A percentile compares a stretch with the other conserved stretches of the same genome.
These are phyloP conservation scores for Chrysoporthe cubensis DNA, from an alignment of 2,329 filamentous ascomycete genomes.

Conservation along the genomic window DNA sequence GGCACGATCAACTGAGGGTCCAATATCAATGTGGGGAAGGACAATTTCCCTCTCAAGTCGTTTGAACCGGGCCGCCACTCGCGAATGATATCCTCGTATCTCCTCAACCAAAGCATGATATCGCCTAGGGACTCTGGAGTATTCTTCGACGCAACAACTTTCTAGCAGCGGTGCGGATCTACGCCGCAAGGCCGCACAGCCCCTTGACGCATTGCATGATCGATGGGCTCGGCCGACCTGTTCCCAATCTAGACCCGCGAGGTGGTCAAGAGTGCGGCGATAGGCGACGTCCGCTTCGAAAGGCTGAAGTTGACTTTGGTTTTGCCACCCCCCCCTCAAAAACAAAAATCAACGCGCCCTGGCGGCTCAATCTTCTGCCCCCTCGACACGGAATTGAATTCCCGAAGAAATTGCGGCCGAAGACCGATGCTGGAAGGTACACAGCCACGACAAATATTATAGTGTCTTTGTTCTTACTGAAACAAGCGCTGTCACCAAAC, in stretches of 20 bases:
- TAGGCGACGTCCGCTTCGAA: no score
- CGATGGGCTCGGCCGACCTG: neutral
- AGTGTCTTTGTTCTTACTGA: neutral
- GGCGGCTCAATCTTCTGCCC: neutral
- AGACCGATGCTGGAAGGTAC: neutral
- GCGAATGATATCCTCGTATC: neutral
- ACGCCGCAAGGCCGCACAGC: neutral
- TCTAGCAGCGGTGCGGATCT: neutral
- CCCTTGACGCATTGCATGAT: neutral
- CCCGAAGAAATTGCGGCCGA: neutral
- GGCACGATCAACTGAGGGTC: neutral
- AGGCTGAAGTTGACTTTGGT: neutral
- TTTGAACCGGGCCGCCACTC: neutral
- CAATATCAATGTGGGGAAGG: neutral
- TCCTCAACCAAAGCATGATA: neutral
- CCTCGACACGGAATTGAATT: neutral
- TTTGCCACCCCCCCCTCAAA: neutral
- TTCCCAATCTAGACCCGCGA: neutral
- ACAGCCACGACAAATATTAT: neutral
- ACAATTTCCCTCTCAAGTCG: neutral
- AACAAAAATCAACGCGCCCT: neutral
- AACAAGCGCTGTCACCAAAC: neutral
- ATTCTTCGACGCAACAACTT: neutral
- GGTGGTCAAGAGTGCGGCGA: neutral
- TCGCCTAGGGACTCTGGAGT: neutral